A percentile compares a stretch with the other conserved stretches of the same genome.
These are phyloP conservation scores for Candida berthetii DNA, from an alignment of 805 yeast species.

Conservation along the genomic window DNA sequence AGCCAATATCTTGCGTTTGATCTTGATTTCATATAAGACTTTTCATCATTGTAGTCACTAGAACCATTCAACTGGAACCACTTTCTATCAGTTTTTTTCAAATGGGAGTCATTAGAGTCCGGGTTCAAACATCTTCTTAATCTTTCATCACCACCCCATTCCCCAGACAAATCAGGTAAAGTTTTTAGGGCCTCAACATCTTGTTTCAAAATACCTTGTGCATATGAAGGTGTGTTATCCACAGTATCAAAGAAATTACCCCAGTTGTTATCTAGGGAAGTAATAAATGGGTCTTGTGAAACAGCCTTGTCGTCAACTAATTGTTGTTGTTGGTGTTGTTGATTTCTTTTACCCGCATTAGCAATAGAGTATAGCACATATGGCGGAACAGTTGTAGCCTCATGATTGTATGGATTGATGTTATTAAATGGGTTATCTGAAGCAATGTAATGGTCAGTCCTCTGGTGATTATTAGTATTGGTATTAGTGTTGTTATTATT, in stretches of 20 bases:
- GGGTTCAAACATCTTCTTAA: slow-evolving; percentile 43
- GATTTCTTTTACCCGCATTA: slow-evolving; percentile 16
- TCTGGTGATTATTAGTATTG: no score
- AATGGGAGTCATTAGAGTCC: slow-evolving; percentile 6
- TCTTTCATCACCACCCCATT: slow-evolving; percentile 72
- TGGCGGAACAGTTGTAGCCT: slow-evolving; percentile 49
- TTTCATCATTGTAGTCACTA: slow-evolving; percentile 12
- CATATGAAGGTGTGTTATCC: slow-evolving; percentile 33
- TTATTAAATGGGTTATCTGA: slow-evolving; percentile 10
- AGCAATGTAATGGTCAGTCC: background rate
- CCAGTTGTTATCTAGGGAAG: slow-evolving; percentile 42
- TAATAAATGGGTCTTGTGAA: slow-evolving; percentile 26
- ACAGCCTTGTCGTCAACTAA: slow-evolving; percentile 12
- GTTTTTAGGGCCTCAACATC: slow-evolving; percentile 18
- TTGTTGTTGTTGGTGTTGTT: slow-evolving; percentile 3
- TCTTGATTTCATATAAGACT: slow-evolving; percentile 32
- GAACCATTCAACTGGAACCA: slow-evolving; percentile 3
- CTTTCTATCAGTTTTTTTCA: slow-evolving; percentile 2
- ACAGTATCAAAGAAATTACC: slow-evolving; percentile 40
- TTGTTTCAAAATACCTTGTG: slow-evolving; percentile 15
- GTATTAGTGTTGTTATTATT: no score
- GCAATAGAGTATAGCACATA: slow-evolving; percentile 54
- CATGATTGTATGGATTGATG: slow-evolving; percentile 27
- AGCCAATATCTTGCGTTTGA: slow-evolving; percentile 65
- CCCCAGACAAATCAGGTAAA: slow-evolving; percentile 37